Evolutionary conservation across 2,329 filamentous ascomycete species (phyloP), one percentile per base, ranked within the genome.

Genomic region (Arthroderma sp.): DNA sequence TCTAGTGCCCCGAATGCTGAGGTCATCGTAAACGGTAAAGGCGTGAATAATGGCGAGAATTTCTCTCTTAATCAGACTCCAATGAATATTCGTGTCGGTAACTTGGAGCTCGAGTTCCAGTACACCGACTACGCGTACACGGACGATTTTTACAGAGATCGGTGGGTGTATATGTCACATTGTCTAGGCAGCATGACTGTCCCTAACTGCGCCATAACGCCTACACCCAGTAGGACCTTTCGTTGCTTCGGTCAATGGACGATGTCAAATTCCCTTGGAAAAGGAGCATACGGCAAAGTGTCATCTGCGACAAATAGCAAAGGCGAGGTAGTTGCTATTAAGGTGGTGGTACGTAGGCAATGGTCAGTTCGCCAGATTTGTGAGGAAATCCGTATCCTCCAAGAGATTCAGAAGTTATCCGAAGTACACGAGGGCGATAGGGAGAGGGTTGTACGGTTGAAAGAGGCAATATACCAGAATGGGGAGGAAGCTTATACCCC

Each of bases 191-290:
- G 6, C 9, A 15, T 37, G 3, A 37, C 3, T 15, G 2, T 37
- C 9, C 35, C 35, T 3, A 37, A 37, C 13, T 3, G 1, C 9
- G 9, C 3, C 3, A 13, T 37, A 9, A 28, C 41, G 11, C 55
- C 28, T 17, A 37, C 54, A 5, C 11, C 33, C 28, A 15, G 8
- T 6, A 7, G 17, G 21, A 41, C 41, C 4, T 54, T 19, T 38
- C 28, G 21, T 37, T 19, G 31, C 35, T 37, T 56, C 28, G 55
- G 55, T 13, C 28, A 37, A 37, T 56, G 55, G 55, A 51, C 43
- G 11, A 28, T 56, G 11, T 11, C 21, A 4, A 21, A 11, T 11
- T 25, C 28, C 17, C 43, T 56, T 11, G 43, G 55, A 3, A 38
- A 4, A 15, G 55, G 55, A 9, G 21, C 31, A 8, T 21, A n/a